A percentile compares a stretch with the other conserved stretches of the same genome.
phyloP scores from a whole-genome alignment of 2,329 filamentous ascomycete species.

The Aspergillus glaucus region DNA sequence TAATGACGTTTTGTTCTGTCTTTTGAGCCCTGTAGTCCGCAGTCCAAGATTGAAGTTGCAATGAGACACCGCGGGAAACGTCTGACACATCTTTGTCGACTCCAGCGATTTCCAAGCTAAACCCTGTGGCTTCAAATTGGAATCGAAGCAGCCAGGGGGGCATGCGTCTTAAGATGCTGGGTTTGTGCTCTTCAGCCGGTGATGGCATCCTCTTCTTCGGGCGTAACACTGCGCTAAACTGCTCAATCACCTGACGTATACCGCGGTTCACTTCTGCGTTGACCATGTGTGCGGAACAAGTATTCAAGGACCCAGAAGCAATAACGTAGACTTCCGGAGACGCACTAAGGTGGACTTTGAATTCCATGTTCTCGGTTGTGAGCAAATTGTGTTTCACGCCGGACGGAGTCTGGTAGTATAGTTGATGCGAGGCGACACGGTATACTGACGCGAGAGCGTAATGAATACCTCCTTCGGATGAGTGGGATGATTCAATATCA shows the following conservation, averaged over 20 bases:
- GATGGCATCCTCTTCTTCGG: slow-evolving; percentile 50
- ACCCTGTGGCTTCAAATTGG: slow-evolving; percentile 78
- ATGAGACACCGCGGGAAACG: slow-evolving; percentile 71
- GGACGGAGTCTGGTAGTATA: slow-evolving; percentile 89
- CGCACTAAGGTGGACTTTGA: slow-evolving; percentile 78
- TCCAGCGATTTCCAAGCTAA: slow-evolving; percentile 85
- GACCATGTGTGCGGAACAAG: slow-evolving; percentile 82
- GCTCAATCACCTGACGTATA: slow-evolving; percentile 80
- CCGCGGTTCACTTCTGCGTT: slow-evolving; percentile 89
- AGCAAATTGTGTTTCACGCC: slow-evolving; percentile 81
- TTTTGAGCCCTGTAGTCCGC: slow-evolving; percentile 83
- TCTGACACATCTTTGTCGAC: slow-evolving; percentile 77
- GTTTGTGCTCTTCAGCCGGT: slow-evolving; percentile 47
- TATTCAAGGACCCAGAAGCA: slow-evolving; percentile 72
- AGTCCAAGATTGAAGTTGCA: slow-evolving; percentile 83
- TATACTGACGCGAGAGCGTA: slow-evolving; percentile 81
- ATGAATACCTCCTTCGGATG: slow-evolving; percentile 71
- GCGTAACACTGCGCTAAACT: slow-evolving; percentile 66
- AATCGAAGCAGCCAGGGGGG: slow-evolving; percentile 81
- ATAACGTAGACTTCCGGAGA: slow-evolving; percentile 80
- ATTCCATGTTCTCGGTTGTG: slow-evolving; percentile 78
- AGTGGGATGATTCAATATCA: slow-evolving; percentile 94
- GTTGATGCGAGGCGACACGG: slow-evolving; percentile 74
- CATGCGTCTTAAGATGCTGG: slow-evolving; percentile 68
- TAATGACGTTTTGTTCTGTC: slow-evolving; percentile 49